Percentiles rank a stretch among this genome's conserved stretches.
phyloP scores from a whole-genome alignment of 2,329 filamentous ascomycete genomes.

The Aureobasidium sp. region DNA sequence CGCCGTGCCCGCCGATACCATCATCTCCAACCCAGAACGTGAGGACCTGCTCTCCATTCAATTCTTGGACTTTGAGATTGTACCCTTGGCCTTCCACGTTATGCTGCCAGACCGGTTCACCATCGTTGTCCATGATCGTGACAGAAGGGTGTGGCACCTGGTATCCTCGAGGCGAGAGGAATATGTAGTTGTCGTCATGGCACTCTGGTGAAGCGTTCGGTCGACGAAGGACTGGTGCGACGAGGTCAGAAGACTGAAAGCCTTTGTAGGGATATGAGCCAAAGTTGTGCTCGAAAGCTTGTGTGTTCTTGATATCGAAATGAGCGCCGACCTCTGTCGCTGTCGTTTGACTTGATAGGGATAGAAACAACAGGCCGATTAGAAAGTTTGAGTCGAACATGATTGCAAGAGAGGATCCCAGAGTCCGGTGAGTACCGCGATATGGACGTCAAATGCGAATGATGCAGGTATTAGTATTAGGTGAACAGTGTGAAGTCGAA shows the following conservation, averaged over 20 bases:
- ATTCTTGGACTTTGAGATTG: constrained; percentile 31
- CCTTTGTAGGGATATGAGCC: constrained; percentile 8
- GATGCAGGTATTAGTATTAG: neutral
- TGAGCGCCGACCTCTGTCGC: constrained; percentile 2
- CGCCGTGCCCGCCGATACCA: constrained; percentile 29
- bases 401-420: neutral
- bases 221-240: neutral
- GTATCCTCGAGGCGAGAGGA: constrained; percentile 27
- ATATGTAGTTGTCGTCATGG: constrained; percentile 16
- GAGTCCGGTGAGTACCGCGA: too few relatives aligned
- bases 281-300: constrained; percentile 8
- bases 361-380: neutral
- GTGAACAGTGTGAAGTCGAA: too few relatives aligned
- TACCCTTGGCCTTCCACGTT: constrained; percentile 28
- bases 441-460: too few relatives aligned
- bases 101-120: constrained; percentile 28
- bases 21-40: constrained; percentile 35
- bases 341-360: too few relatives aligned
- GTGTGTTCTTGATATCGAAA: neutral
- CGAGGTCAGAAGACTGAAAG: constrained; percentile 3
- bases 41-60: constrained; percentile 29
- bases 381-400: neutral
- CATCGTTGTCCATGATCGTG: constrained; percentile 24
- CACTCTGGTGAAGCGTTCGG: neutral
- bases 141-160: constrained; percentile 19